These are phyloP conservation scores for Geosmithia flava DNA, from an alignment of 2,329 filamentous ascomycete species.

Conservation along the genomic window DNA sequence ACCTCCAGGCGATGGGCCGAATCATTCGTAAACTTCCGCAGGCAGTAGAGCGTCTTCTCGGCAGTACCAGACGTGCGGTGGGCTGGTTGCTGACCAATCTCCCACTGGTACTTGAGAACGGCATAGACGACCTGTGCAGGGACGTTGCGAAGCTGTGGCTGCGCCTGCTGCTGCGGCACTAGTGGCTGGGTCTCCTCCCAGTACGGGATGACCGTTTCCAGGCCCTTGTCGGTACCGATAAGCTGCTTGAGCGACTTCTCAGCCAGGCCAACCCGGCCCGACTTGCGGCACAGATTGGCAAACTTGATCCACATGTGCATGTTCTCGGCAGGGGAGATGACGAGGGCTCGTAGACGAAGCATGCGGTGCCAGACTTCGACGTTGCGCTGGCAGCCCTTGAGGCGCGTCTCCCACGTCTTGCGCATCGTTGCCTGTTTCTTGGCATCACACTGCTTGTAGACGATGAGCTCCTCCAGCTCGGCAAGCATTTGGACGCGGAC, in stretches of 20 bases:
- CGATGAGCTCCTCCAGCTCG: constrained; percentile 94
- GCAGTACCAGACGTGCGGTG: constrained; percentile 29
- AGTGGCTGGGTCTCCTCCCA: constrained; percentile 27
- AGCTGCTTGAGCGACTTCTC: constrained; percentile 90
- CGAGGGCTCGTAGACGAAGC: constrained; percentile 85
- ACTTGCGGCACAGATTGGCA: constrained; percentile 94
- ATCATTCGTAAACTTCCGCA: constrained; percentile 49
- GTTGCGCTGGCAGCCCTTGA: constrained; percentile 91
- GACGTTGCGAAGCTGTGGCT: constrained; percentile 15
- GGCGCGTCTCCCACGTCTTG: constrained; percentile 85
- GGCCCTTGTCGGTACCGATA: constrained; percentile 57
- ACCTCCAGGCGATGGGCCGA: constrained; percentile 41
- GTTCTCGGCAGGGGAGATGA: constrained; percentile 84
- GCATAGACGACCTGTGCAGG: constrained; percentile 83
- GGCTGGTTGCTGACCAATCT: constrained; percentile 54
- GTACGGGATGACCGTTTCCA: constrained; percentile 49
- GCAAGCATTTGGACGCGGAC: constrained; percentile 98
- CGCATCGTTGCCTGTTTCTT: constrained; percentile 87
- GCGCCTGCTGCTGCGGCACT: constrained; percentile 7
- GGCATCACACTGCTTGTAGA: constrained; percentile 88
- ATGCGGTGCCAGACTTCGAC: constrained; percentile 98
- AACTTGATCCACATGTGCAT: constrained; percentile 99
- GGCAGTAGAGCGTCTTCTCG: constrained; percentile 44
- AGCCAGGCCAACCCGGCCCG: constrained; percentile 82
- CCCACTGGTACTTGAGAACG: constrained; percentile 96